Conservation (phyloP, 192 early-diverging fungal genomes). For the Entomortierella lignicola region DNA sequence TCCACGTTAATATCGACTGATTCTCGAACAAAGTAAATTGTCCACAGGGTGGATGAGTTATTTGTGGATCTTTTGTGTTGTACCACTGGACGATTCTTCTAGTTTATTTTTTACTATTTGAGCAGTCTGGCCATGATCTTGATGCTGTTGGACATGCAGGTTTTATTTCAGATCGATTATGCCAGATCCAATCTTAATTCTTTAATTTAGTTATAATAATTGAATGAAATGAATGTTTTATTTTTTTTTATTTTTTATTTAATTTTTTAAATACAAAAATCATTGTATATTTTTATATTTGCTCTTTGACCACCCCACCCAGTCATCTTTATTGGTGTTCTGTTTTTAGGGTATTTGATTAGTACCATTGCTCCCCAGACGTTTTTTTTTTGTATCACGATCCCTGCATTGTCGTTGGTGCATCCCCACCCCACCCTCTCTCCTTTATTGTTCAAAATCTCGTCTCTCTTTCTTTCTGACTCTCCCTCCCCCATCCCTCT, state of each 20-base stretch:
- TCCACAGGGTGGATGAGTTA: not conserved
- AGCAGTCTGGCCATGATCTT: not conserved
- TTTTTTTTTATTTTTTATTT: no score
- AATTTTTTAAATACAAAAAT: not conserved
- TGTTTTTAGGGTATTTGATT: conserved; percentile 25
- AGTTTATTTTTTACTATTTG: no score
- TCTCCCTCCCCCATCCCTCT: not conserved
- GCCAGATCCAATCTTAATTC: no score
- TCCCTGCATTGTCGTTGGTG: conserved; percentile 22
- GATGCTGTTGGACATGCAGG: no score
- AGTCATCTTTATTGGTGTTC: conserved; percentile 2
- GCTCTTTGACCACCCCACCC: not conserved
- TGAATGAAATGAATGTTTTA: no score
- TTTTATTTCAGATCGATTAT: no score
- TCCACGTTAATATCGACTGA: no score
- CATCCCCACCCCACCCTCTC: conserved; percentile 4
- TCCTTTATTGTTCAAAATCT: conserved; percentile 2
- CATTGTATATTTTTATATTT: not conserved
- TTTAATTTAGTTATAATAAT: no score
- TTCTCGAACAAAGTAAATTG: not conserved
- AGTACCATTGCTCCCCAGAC: conserved; percentile 1
- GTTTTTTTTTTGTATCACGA: not conserved
- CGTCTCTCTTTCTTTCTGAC: not conserved
- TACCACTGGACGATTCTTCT: no score
- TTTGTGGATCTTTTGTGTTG: not conserved